These are phyloP conservation scores for Juncus effusus DNA, from an alignment of 176 grass and related monocot species.

Conservation along the genomic window DNA sequence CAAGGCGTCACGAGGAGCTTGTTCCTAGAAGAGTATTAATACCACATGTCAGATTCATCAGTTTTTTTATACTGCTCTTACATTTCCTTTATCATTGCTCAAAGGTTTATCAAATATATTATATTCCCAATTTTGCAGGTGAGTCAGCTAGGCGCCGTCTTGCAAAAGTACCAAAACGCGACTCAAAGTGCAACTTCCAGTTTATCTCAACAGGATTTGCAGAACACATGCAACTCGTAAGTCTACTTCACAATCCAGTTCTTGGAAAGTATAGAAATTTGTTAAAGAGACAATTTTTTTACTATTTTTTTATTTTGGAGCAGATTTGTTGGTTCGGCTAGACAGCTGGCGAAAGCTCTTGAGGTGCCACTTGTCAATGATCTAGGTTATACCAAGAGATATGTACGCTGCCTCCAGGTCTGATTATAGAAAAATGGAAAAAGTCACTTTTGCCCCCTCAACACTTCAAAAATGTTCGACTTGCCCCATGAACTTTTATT, in stretches of 20 bases:
- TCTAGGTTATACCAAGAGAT: constrained; percentile 95
- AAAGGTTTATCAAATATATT: neutral
- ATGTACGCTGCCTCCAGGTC: constrained; percentile 89
- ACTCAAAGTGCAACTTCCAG: constrained; percentile 27
- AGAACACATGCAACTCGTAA: constrained; percentile 74
- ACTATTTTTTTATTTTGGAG: neutral
- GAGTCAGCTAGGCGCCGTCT: constrained; percentile 8
- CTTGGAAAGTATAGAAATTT: constrained; percentile 9
- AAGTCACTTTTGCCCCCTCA: neutral
- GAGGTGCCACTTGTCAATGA: constrained; percentile 84
- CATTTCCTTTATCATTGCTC: neutral
- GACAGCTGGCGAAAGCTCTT: constrained; percentile 77
- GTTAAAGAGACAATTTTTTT: neutral
- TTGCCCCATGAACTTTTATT: too few species aligned
- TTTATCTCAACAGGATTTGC: constrained; percentile 58
- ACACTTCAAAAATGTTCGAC: too few species aligned
- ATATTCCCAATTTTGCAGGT: constrained; percentile 26
- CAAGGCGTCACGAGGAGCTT: constrained; percentile 87
- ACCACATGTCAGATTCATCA: constrained; percentile 56
- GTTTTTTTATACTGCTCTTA: neutral
- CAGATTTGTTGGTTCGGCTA: constrained; percentile 74
- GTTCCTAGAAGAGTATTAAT: constrained; percentile 82
- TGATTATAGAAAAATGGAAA: neutral
- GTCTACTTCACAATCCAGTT: constrained; percentile 25
- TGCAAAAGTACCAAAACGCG: constrained; percentile 27